Evolutionary conservation across 805 yeast genomes (phyloP).

Genomic region (Saccharomycopsis sp.): DNA sequence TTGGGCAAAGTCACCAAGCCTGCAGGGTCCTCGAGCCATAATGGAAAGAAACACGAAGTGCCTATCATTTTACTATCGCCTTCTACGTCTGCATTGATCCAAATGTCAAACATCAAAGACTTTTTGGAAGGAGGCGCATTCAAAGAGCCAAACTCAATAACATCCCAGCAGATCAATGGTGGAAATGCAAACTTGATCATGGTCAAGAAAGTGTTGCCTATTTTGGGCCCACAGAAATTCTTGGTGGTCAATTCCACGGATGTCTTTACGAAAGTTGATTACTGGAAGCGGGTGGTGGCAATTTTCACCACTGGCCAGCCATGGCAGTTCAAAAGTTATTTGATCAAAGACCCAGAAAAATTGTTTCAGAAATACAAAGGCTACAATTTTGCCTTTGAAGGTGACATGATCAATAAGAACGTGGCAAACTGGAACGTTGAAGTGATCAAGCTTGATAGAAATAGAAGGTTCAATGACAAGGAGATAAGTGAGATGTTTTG

Average conservation of each 20-base stretch:
- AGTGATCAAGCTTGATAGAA: constrained; percentile 67
- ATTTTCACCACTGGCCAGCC: constrained; percentile 94
- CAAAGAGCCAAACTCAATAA: constrained; percentile 37
- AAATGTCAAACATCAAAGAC: constrained; percentile 54
- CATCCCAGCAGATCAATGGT: constrained; percentile 26
- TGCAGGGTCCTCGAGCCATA: constrained; percentile 20
- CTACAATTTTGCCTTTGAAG: constrained; percentile 63
- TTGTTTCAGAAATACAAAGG: constrained; percentile 83
- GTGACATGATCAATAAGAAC: constrained; percentile 69
- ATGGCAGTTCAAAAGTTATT: constrained; percentile 92
- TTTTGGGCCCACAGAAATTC: constrained; percentile 53
- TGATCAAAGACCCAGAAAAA: constrained; percentile 68
- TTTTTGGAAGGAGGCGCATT: constrained; percentile 68
- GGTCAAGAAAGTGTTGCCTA: constrained; percentile 46
- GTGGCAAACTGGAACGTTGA: constrained; percentile 86
- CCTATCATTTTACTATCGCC: constrained; percentile 76
- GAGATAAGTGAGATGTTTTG: constrained; percentile 81
- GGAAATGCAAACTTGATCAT: constrained; percentile 35
- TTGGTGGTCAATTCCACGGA: constrained; percentile 85
- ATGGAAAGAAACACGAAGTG: constrained; percentile 29
- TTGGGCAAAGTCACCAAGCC: neutral
- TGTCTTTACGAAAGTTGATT: constrained; percentile 82
- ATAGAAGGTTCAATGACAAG: constrained; percentile 77
- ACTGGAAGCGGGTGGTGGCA: constrained; percentile 96
- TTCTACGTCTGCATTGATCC: constrained; percentile 63